These are phyloP conservation scores for Coniophora puteana DNA, from an alignment of 1,284 basidiomycete genomes.

Conservation along the genomic window DNA sequence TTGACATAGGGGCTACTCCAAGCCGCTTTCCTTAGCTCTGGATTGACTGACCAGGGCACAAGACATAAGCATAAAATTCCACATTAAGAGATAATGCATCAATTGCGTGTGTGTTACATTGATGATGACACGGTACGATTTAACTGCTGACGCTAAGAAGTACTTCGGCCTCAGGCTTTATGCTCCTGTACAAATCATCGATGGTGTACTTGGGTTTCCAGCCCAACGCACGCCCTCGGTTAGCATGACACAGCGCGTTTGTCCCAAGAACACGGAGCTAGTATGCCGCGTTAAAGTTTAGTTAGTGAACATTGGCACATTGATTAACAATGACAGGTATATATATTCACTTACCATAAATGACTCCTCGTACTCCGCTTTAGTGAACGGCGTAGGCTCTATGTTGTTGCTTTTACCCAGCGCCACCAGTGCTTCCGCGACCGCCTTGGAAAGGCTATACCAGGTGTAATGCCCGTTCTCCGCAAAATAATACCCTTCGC, in stretches of 20 bases:
- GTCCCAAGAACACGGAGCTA: conserved; percentile 43
- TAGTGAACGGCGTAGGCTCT: conserved; percentile 30
- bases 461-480: conserved; percentile 43
- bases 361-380: too few relatives aligned
- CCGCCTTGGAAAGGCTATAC: conserved; percentile 23
- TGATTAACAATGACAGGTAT: too few relatives aligned
- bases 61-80: too few relatives aligned
- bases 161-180: conserved; percentile 39
- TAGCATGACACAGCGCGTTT: conserved; percentile 49
- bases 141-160: too few relatives aligned
- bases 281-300: background rate
- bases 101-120: too few relatives aligned
- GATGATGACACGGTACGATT: too few relatives aligned
- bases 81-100: too few relatives aligned
- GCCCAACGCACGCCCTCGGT: conserved; percentile 49
- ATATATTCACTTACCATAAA: too few relatives aligned
- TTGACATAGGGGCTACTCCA: too few relatives aligned
- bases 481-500: conserved; percentile 47
- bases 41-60: too few relatives aligned
- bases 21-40: too few relatives aligned
- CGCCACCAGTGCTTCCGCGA: conserved; percentile 26
- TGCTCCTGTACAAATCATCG: conserved; percentile 42
- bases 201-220: conserved; percentile 49
- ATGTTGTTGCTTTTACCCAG: conserved; percentile 25
- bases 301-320: background rate